These are phyloP conservation scores for Coemansia sp. DNA, from an alignment of 192 early-diverging fungal species.

Conservation along the genomic window DNA sequence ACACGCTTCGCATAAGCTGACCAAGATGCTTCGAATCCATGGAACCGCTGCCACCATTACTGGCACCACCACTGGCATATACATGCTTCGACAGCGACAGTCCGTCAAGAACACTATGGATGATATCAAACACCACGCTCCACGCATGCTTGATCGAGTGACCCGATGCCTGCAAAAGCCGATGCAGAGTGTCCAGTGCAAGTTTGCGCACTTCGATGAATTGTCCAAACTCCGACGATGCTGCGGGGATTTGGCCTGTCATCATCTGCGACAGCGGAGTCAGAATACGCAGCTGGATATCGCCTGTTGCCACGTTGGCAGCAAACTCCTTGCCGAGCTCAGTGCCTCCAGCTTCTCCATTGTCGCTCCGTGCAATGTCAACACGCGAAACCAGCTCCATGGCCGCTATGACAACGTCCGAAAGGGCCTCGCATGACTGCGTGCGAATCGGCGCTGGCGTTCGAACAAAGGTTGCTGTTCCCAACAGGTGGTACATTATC, in stretches of 20 bases:
- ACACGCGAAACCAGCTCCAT: constrained; percentile 65
- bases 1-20: constrained; percentile 74
- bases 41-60: not conserved
- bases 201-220: constrained; percentile 78
- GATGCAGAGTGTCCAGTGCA: constrained; percentile 87
- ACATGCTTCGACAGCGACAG: constrained; percentile 28
- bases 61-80: not conserved
- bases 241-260: constrained; percentile 8
- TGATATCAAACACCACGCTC: constrained; percentile 88
- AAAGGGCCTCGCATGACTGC: constrained; percentile 75
- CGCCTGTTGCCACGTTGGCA: constrained; percentile 60
- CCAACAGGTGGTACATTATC: constrained; percentile 72
- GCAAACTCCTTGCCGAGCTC: constrained; percentile 7
- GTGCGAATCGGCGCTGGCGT: constrained; percentile 65
- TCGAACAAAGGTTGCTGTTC: constrained; percentile 64
- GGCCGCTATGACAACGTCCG: constrained; percentile 72
- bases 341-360: not conserved
- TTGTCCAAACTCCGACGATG: constrained; percentile 26
- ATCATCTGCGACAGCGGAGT: constrained; percentile 64
- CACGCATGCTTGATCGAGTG: constrained; percentile 83
- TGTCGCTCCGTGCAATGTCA: constrained; percentile 9
- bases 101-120: constrained; percentile 49
- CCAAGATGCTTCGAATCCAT: constrained; percentile 29
- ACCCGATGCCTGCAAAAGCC: constrained; percentile 86
- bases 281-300: constrained; percentile 67